phyloP scores from a whole-genome alignment of 2,329 filamentous ascomycete species.

The Daldinia sp. region DNA sequence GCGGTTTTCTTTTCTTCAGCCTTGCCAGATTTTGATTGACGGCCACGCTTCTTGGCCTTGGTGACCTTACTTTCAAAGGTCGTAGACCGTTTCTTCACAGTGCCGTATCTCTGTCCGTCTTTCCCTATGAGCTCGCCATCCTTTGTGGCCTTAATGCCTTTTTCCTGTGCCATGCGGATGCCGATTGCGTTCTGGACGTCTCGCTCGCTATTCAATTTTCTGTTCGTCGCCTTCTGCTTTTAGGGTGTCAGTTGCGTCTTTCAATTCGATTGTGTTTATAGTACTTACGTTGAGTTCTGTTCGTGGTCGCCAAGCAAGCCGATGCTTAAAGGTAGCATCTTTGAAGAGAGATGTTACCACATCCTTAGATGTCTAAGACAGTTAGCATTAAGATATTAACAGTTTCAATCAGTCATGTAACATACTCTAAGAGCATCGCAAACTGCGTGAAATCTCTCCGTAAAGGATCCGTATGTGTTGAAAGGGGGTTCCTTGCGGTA shows the following conservation, averaged over 20 bases:
- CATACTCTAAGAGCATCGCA: slow-evolving; percentile 7
- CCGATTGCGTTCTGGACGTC: neutral
- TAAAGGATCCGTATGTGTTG: slow-evolving; percentile 2
- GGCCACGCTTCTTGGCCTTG: neutral
- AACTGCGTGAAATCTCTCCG: slow-evolving; percentile 5
- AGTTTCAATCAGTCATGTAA: neutral
- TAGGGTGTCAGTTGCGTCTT: neutral
- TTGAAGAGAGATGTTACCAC: slow-evolving; percentile 10
- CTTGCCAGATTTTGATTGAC: neutral
- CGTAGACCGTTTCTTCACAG: slow-evolving; percentile 1
- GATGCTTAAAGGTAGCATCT: slow-evolving; percentile 11
- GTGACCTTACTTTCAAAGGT: neutral
- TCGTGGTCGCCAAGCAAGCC: slow-evolving; percentile 13
- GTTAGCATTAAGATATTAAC: neutral
- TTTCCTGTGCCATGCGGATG: neutral
- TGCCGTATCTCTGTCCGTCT: neutral
- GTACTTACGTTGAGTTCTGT: slow-evolving; percentile 8
- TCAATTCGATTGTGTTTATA: neutral
- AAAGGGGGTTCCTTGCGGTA: neutral
- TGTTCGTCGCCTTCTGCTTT: slow-evolving; percentile 10
- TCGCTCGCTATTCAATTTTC: slow-evolving; percentile 3
- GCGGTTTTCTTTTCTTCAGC: too few species aligned
- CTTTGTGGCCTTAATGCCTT: neutral
- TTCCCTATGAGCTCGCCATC: neutral
- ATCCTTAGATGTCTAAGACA: slow-evolving; percentile 6